Conservation (phyloP, 148 eudicot genomes). For the Heliosperma pusillum region DNA sequence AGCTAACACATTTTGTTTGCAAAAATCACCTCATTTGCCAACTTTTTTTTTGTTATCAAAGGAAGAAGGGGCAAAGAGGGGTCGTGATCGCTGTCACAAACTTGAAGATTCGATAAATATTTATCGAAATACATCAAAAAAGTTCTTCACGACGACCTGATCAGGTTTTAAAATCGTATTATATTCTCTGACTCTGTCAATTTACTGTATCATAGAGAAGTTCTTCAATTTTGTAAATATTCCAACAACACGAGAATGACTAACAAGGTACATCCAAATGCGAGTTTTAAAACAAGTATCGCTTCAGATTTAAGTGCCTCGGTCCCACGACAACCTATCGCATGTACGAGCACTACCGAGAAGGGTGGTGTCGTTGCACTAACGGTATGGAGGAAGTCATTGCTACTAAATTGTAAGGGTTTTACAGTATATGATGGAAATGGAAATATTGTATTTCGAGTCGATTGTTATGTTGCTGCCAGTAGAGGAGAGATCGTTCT, state of each 20-base stretch:
- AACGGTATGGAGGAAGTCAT: slow-evolving; percentile 79
- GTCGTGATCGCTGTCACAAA: no score
- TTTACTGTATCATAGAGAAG: no score
- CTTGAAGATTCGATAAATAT: no score
- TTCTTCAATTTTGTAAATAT: background rate
- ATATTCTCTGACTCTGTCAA: no score
- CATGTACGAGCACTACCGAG: background rate
- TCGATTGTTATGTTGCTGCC: slow-evolving; percentile 55
- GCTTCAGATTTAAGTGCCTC: background rate
- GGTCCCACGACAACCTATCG: background rate
- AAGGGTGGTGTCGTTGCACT: slow-evolving; percentile 26
- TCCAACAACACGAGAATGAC: slow-evolving; percentile 13
- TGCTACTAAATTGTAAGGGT: slow-evolving; percentile 62
- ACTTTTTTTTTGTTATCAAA: background rate
- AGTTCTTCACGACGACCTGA: no score
- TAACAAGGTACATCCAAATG: slow-evolving; percentile 16
- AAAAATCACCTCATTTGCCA: slow-evolving; percentile 1
- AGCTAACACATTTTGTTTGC: background rate
- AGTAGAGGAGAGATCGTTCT: slow-evolving; percentile 44
- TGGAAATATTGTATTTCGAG: slow-evolving; percentile 69
- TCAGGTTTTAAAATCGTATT: no score
- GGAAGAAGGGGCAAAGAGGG: background rate
- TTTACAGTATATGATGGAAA: slow-evolving; percentile 63
- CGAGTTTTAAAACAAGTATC: background rate
- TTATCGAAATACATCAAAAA: no score